A percentile compares a stretch with the other conserved stretches of the same genome.
These are phyloP conservation scores for Andrographis paniculata DNA, from an alignment of 305 asterid species.

Conservation along the genomic window DNA sequence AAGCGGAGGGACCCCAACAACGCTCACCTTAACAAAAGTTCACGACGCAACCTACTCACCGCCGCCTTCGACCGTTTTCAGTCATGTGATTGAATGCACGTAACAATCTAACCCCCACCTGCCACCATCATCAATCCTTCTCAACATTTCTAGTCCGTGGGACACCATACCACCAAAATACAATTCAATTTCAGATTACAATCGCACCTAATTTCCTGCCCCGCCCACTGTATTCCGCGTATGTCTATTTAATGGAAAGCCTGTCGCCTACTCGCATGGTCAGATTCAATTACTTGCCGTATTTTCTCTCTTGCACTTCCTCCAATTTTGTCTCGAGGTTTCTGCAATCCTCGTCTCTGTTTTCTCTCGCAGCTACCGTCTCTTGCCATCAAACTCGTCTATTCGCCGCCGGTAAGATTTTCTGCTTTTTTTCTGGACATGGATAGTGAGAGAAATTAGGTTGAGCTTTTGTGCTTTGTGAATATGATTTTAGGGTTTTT, in stretches of 20 bases:
- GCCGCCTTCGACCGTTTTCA: no score
- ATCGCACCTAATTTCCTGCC: background rate
- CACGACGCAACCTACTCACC: no score
- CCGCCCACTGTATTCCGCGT: slow-evolving; percentile 28
- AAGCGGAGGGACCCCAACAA: no score
- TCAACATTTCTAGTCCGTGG: no score
- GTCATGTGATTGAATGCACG: no score
- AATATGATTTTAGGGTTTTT: slow-evolving; percentile 10
- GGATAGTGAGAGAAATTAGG: slow-evolving; percentile 1
- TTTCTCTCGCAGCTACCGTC: slow-evolving; percentile 15
- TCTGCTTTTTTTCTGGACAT: slow-evolving; percentile 5
- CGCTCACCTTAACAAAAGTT: no score
- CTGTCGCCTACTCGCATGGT: slow-evolving; percentile 25
- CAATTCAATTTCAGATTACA: no score
- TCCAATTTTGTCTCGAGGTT: slow-evolving; percentile 15
- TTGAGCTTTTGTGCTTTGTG: slow-evolving; percentile 10
- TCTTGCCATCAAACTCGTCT: slow-evolving; percentile 21
- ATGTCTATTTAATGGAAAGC: slow-evolving; percentile 26
- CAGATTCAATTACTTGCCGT: slow-evolving; percentile 15
- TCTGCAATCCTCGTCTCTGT: slow-evolving; percentile 16
- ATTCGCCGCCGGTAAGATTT: slow-evolving; percentile 32
- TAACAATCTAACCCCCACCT: no score
- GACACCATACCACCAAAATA: no score
- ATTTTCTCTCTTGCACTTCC: slow-evolving; percentile 12
- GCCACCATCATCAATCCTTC: no score